A percentile compares a stretch with the other conserved stretches of the same genome.
phyloP scores from a whole-genome alignment of 495 filamentous ascomycete genomes.

The Penicillium chermesinum region DNA sequence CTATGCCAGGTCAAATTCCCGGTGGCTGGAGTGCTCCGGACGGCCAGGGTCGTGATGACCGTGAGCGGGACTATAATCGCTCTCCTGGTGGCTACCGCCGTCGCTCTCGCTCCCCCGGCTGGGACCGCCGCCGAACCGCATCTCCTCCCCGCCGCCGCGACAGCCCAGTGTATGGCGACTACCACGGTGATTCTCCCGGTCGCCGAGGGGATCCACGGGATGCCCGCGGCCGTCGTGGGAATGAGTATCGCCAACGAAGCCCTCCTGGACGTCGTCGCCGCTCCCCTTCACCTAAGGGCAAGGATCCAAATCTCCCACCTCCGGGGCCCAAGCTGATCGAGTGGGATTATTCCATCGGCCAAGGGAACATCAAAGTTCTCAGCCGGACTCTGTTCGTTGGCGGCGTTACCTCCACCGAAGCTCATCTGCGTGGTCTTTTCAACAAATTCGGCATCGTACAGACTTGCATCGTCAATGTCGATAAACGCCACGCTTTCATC shows the following conservation, averaged over 20 bases:
- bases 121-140: constrained; percentile 58
- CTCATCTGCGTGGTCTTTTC: constrained; percentile 74
- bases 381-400: constrained; percentile 96
- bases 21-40: constrained; percentile 39
- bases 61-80: constrained; percentile 51
- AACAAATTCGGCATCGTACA: constrained; percentile 78
- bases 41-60: constrained; percentile 56
- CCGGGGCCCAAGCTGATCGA: constrained; percentile 73
- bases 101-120: constrained; percentile 69
- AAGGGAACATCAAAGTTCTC: constrained; percentile 80
- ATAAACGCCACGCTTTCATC: constrained; percentile 97
- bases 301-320: constrained; percentile 50
- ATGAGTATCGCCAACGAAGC: constrained; percentile 81
- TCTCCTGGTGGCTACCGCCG: constrained; percentile 60
- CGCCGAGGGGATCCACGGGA: constrained; percentile 56
- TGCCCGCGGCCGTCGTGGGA: constrained; percentile 46
- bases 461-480: constrained; percentile 94
- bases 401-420: constrained; percentile 84
- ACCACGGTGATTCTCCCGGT: constrained; percentile 55
- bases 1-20: constrained; percentile 29
- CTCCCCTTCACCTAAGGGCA: constrained; percentile 54
- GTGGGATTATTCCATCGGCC: constrained; percentile 67
- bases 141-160: constrained; percentile 57
- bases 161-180: constrained; percentile 69
- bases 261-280: constrained; percentile 59